These are phyloP conservation scores for Stereocaulon alpinum DNA, from an alignment of 495 filamentous ascomycete genomes.

Conservation along the genomic window DNA sequence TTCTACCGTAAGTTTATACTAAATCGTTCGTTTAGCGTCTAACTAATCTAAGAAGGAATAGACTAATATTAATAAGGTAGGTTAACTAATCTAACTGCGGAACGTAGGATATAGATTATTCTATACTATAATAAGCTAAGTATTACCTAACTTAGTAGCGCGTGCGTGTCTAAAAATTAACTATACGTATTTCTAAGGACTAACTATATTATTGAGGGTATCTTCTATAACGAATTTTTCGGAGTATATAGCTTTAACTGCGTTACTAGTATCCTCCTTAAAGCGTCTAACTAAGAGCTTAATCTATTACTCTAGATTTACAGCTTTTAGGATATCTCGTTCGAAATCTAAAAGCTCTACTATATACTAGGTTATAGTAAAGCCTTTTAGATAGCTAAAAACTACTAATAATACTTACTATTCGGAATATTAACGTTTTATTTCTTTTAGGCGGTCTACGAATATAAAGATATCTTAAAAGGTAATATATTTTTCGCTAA, in stretches of 20 bases:
- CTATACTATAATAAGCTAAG: not conserved
- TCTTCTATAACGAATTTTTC: not conserved
- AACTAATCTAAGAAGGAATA: too few relatives aligned
- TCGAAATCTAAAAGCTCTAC: not conserved
- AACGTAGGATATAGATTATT: not conserved
- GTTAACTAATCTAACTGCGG: not conserved
- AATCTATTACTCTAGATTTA: not conserved
- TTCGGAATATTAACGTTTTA: too few relatives aligned
- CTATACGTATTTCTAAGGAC: too few relatives aligned
- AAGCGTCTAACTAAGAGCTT: not conserved
- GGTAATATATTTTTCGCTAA: too few relatives aligned
- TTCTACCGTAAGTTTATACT: too few relatives aligned
- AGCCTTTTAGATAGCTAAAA: too few relatives aligned
- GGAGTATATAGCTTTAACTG: not conserved
- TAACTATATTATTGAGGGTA: not conserved
- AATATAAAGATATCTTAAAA: too few relatives aligned
- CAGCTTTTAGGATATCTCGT: not conserved
- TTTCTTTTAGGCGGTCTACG: too few relatives aligned
- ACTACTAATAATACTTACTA: too few relatives aligned
- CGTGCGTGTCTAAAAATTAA: not conserved
- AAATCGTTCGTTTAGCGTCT: not conserved
- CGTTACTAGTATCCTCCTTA: not conserved
- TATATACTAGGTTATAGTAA: not conserved
- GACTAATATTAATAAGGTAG: not conserved
- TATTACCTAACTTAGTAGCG: too few relatives aligned